These are phyloP conservation scores for Tolypocladium pustulatum DNA, from an alignment of 2,329 filamentous ascomycete species.

Conservation along the genomic window DNA sequence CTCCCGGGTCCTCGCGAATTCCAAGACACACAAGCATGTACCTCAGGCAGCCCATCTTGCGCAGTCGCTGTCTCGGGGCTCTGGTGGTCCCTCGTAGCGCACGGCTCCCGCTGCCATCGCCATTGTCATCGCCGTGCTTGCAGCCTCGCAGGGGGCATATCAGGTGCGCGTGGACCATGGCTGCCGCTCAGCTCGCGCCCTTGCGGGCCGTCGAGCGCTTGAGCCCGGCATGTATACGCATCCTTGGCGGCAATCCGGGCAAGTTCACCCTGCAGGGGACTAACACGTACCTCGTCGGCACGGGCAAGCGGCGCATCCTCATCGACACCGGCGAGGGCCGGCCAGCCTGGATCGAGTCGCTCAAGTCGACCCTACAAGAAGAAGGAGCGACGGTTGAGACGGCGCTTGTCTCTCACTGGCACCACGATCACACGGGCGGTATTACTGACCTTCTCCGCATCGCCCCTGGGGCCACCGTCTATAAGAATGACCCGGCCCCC, in stretches of 20 bases:
- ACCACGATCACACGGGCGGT: slow-evolving; percentile 75
- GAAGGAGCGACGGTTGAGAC: slow-evolving; percentile 60
- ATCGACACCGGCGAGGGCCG: slow-evolving; percentile 85
- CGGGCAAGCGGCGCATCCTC: slow-evolving; percentile 61
- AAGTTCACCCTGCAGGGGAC: slow-evolving; percentile 73
- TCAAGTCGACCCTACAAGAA: slow-evolving; percentile 53
- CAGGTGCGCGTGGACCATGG: neutral
- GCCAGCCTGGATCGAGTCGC: slow-evolving; percentile 57
- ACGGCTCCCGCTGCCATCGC: neutral
- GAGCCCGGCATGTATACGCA: slow-evolving; percentile 67
- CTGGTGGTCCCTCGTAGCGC: neutral
- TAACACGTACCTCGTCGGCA: slow-evolving; percentile 89
- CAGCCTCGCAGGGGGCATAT: neutral
- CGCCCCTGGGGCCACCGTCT: slow-evolving; percentile 52
- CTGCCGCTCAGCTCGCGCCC: slow-evolving; percentile 32
- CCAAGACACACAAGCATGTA: neutral
- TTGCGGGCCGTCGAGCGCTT: slow-evolving; percentile 69
- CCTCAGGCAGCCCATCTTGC: neutral
- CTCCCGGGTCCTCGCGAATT: neutral
- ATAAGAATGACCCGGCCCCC: slow-evolving; percentile 52
- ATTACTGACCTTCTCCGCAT: slow-evolving; percentile 56
- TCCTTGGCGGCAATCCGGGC: slow-evolving; percentile 82
- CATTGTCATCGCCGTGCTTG: neutral
- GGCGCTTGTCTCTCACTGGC: slow-evolving; percentile 84
- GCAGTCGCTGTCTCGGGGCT: neutral